Base-by-base conservation (phyloP, 2,329 filamentous ascomycete genomes). In the Drechslerella dactyloides region DNA sequence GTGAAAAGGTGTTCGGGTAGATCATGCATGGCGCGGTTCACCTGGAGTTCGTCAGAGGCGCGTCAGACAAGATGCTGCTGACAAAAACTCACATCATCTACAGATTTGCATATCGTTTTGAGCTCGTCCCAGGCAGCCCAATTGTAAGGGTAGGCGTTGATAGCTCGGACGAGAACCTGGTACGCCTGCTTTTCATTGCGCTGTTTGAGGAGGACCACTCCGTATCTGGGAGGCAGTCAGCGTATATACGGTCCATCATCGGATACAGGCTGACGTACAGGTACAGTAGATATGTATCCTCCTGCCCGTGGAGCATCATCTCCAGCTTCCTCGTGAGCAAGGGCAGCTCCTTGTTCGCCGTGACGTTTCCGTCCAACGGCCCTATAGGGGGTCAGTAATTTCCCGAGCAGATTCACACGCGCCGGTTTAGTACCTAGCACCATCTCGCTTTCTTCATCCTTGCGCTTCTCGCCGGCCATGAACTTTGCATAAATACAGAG, bases 91-190 rank as follows among this genome's bases (percentile, higher is more conserved):
- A 94, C 89, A 80, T 96, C 91, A 79, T 97, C 92, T 7, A 89
- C 84, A 35, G 89, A 87, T 37, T 87, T 86, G 69, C 96, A 86
- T 24, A 97, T 83, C 42, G 88, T 88, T 2, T 90, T 90, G 79
- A 99, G 86, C 81, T 99, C 94, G 68, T 94, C 85, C 94, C 94
- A 99, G 73, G 92, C 93, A 6, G 92, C 91, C 94, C 94, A 99
- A 78, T 97, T 96, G 85, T 93, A 96, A 0, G 92, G 90, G 77
- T 92, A 96, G 44, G 91, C 82, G 78, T 96, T 90, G 8, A 97
- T 90, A 77, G 93, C 96, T 74, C 87, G 85, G 57, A 97, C 83
- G n/a, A 99, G 84, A 84, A 90, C 96, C 74, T 90, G 86, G 79
- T 93, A 88, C 1, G 94, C 94, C 70, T 90, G 85, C 50, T 88